Evolutionary conservation across 371 early-diverging fungal genomes (phyloP).

Genomic region (Choanephora cucurbitarum): DNA sequence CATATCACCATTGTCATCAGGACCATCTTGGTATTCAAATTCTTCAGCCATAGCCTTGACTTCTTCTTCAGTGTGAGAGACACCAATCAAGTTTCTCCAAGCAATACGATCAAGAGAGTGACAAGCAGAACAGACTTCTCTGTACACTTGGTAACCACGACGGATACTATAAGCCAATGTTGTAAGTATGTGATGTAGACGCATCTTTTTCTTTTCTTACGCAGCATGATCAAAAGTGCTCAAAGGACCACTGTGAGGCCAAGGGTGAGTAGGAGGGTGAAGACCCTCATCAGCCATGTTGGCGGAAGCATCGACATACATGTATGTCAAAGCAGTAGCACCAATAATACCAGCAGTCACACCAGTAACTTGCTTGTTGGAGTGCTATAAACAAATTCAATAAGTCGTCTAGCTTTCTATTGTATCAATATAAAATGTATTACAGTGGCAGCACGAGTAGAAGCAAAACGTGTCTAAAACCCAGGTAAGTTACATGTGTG

Average conservation of each 20-base stretch:
- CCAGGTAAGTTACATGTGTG: too few relatives aligned
- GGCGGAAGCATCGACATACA: conserved; percentile 60
- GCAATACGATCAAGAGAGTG: conserved; percentile 93
- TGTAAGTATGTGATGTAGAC: conserved; percentile 15
- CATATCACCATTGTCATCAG: conserved; percentile 92
- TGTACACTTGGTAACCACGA: conserved; percentile 98
- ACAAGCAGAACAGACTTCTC: conserved; percentile 97
- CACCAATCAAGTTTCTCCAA: conserved; percentile 94
- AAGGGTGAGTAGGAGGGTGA: conserved; percentile 88
- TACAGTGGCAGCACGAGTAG: not conserved
- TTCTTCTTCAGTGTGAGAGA: conserved; percentile 91
- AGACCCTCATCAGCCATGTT: conserved; percentile 89
- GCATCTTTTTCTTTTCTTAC: too few relatives aligned
- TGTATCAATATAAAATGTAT: too few relatives aligned
- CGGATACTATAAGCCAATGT: conserved; percentile 67
- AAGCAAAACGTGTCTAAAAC: not conserved
- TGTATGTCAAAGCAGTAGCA: conserved; percentile 57
- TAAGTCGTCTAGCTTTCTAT: too few relatives aligned
- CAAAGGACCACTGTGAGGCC: conserved; percentile 81
- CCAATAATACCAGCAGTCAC: conserved; percentile 63
- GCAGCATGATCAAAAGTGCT: conserved; percentile 93
- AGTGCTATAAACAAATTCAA: not conserved
- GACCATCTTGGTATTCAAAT: conserved; percentile 91
- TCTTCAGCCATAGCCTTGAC: conserved; percentile 95
- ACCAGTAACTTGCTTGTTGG: not conserved